phyloP scores from a whole-genome alignment of 2,329 filamentous ascomycete species.

The Penicillium sp. region DNA sequence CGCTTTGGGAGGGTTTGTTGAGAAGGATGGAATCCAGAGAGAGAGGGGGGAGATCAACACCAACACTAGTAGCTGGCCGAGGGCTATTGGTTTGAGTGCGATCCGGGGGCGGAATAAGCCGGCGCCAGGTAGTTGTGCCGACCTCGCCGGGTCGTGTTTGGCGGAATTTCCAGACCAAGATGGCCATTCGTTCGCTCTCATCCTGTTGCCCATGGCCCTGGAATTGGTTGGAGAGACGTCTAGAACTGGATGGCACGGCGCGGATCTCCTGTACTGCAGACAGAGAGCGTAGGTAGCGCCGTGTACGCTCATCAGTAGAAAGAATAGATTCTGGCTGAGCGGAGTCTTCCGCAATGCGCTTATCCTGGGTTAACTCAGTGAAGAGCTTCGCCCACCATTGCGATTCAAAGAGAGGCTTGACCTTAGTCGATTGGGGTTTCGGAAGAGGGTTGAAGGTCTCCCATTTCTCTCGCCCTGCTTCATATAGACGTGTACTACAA shows the following conservation, averaged over 20 bases:
- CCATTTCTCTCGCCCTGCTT: constrained; percentile 33
- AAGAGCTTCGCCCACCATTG: constrained; percentile 48
- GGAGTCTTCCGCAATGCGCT: constrained; percentile 38
- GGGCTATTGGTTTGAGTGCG: constrained; percentile 41
- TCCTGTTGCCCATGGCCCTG: constrained; percentile 15
- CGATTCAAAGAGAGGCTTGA: constrained; percentile 46
- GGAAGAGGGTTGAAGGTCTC: constrained; percentile 35
- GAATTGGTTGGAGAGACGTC: constrained; percentile 29
- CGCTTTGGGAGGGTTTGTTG: constrained; percentile 29
- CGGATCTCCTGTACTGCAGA: constrained; percentile 48
- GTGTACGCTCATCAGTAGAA: constrained; percentile 35
- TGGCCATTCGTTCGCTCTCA: constrained; percentile 41
- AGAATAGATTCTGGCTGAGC: constrained; percentile 31
- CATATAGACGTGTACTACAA: constrained; percentile 45
- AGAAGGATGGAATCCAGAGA: constrained; percentile 37
- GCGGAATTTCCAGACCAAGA: constrained; percentile 50
- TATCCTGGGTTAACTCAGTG: constrained; percentile 42
- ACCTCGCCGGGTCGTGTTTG: constrained; percentile 41
- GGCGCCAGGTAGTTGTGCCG: constrained; percentile 48
- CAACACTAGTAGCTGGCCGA: constrained; percentile 27
- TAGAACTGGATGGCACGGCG: constrained; percentile 30
- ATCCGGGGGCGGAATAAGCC: constrained; percentile 39
- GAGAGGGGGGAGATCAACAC: constrained; percentile 38
- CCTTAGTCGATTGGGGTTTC: constrained; percentile 38
- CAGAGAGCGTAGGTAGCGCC: constrained; percentile 41